Base-by-base conservation (phyloP, 352 stramenopile species). In the Globisporangium ultimum region DNA sequence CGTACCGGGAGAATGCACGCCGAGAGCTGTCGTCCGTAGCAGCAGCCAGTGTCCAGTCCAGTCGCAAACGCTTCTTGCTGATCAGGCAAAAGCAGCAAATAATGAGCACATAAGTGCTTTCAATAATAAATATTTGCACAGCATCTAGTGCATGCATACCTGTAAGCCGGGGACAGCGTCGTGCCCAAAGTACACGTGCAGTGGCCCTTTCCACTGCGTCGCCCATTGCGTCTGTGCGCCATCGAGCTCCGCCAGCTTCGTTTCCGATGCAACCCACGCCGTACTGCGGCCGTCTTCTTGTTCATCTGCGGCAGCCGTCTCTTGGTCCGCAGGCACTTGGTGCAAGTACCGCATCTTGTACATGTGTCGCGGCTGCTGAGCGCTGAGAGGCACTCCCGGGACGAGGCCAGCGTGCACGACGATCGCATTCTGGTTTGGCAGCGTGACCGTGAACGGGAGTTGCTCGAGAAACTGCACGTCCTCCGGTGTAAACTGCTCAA, bases 181-280 rank as follows among this genome's bases (percentile, higher is more conserved):
- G 74, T 98, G 92, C 34, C 92, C 92, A 82, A 98, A 98, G 60
- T 95, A 88, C 9, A 97, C 77, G 57, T 87, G 84, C 20, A 78
- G 53, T 2, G 90, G 86, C 14, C 91, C 91, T 1, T 58, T 52
- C 88, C 89, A 98, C 42, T 82, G 67, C 43, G 76, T 80, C 8
- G 89, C 90, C 90, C 90, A 97, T 47, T 66, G 63, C 22, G 70
- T 21, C 13, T 60, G 60, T 50, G 65, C 60, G 9, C 64, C 60
- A 21, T 66, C 51, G 38, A 38, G 4, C 49, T 47, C 57, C 51
- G 42, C 51, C 28, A 58, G 55, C 20, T 71, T 75, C 38, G 66
- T 74, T 38, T 87, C 77, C 10, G 71, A 63, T 22, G 61, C 67
- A 15, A 57, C 41, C 41, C 63, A 84, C 17, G 78, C 41, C 21